These are phyloP conservation scores for Cryptococcus wingfieldii DNA, from an alignment of 1,284 basidiomycete species.

Conservation along the genomic window DNA sequence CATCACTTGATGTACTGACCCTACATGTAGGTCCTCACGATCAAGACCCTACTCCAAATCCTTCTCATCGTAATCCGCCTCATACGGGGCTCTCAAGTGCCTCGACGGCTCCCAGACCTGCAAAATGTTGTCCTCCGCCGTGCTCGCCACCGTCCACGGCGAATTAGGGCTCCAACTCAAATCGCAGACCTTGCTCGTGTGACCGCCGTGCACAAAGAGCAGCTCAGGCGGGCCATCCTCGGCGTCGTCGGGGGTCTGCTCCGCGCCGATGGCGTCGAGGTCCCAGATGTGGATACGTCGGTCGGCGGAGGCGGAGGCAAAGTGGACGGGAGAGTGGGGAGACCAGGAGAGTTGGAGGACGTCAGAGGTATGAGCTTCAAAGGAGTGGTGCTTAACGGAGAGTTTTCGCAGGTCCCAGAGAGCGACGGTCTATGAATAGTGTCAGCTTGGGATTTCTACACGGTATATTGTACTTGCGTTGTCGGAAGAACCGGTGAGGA, in stretches of 20 bases:
- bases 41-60: slow-evolving; percentile 41
- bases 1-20: too few relatives aligned
- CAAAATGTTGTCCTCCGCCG: slow-evolving; percentile 54
- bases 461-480: slow-evolving; percentile 57
- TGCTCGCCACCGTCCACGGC: slow-evolving; percentile 50
- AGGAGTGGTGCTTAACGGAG: slow-evolving; percentile 77
- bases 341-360: slow-evolving; percentile 94
- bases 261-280: slow-evolving; percentile 82
- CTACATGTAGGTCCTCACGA: neutral
- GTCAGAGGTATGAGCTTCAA: slow-evolving; percentile 91
- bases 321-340: slow-evolving; percentile 82
- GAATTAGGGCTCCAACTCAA: slow-evolving; percentile 48
- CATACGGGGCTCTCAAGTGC: slow-evolving; percentile 49
- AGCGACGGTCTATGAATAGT: slow-evolving; percentile 63
- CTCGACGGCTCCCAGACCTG: slow-evolving; percentile 50
- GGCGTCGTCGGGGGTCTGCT: slow-evolving; percentile 95
- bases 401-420: slow-evolving; percentile 86
- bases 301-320: slow-evolving; percentile 88
- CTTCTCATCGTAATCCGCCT: slow-evolving; percentile 42
- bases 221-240: slow-evolving; percentile 94
- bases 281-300: slow-evolving; percentile 96
- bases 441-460: slow-evolving; percentile 3
- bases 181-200: slow-evolving; percentile 49
- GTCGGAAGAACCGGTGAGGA: slow-evolving; percentile 91
- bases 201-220: slow-evolving; percentile 84